Base-by-base conservation (phyloP, 225 moss, liverwort and hornwort species). In the Thuidium tamariscinum region DNA sequence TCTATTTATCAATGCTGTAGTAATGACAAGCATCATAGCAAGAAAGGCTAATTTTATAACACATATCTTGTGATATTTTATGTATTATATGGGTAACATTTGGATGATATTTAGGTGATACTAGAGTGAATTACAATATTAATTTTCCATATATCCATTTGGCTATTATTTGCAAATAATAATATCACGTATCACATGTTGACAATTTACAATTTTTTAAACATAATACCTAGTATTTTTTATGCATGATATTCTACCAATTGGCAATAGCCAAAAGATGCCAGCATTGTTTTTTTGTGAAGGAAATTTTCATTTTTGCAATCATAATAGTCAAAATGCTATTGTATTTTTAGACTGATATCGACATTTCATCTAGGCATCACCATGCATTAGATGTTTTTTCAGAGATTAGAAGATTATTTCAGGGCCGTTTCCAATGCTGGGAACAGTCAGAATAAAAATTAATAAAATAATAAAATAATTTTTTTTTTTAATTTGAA, bases 61-160 rank as follows among this genome's bases (percentile, higher is more conserved):
- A 27, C 1, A 71, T 44, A 70, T 9, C 2, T 70, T 67, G 11
- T 37, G 7, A 8, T 42, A 39, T 2, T n/a, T 72, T 1, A 10
- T 18, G 1, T 9, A 46, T 46, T 46, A 71, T 27, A 10, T 71
- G 5, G 16, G 9, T 5, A 5, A 11, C 37, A 44, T 16, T 42
- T 17, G 10, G 16, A 29, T 44, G 15, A 44, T 44, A 71, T 16
- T 27, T 26, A 27, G 8, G 25, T 11, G 1, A 23, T 5, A 27
- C 5, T 26, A 42, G 5, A 5, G 4, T 26, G 8, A 15, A 69
- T 11, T 17, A 72, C 12, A 2, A 73, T 73, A 48, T 72, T 73
- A 29, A n/a, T 48, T 20, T 32, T 1, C 0, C 0, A 32, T 4
- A 13, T 32, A 32, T 2, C 2, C 11, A 30, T 11, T 19, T 73